A percentile compares a stretch with the other conserved stretches of the same genome.
phyloP scores from a whole-genome alignment of 2,329 filamentous ascomycete species.

The Xylaria sp. region DNA sequence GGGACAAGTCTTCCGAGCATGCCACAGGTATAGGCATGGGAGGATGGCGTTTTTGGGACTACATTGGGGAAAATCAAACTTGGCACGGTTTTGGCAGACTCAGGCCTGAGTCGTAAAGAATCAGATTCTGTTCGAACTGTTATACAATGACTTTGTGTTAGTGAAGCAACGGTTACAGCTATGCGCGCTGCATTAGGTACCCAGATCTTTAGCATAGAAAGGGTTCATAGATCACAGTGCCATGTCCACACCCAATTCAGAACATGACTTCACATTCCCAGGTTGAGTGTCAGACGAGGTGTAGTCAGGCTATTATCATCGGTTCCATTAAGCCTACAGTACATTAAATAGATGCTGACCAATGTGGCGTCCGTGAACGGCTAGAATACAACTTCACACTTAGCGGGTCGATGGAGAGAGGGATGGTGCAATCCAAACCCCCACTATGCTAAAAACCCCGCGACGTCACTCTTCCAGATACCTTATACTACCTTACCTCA shows the following conservation, averaged over 20 bases:
- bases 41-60: slow-evolving; percentile 33
- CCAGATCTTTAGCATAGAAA: slow-evolving; percentile 10
- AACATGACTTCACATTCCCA: neutral
- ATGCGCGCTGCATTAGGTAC: neutral
- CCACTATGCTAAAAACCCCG: slow-evolving; percentile 43
- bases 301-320: slow-evolving; percentile 4
- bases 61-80: slow-evolving; percentile 11
- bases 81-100: slow-evolving; percentile 13
- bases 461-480: slow-evolving; percentile 43
- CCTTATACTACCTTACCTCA: neutral
- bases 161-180: neutral
- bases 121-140: neutral
- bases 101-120: slow-evolving; percentile 7
- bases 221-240: neutral
- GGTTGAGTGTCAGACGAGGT: neutral
- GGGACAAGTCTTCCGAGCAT: slow-evolving; percentile 17
- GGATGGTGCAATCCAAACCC: slow-evolving; percentile 37
- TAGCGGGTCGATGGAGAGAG: slow-evolving; percentile 19
- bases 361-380: slow-evolving; percentile 21
- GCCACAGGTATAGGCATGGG: slow-evolving; percentile 21
- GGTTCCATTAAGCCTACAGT: neutral
- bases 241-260: neutral
- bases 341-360: slow-evolving; percentile 22
- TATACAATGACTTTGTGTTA: neutral
- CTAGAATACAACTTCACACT: neutral